Base-by-base conservation (phyloP, 441 rosid species). In the Lepidium campestre region DNA sequence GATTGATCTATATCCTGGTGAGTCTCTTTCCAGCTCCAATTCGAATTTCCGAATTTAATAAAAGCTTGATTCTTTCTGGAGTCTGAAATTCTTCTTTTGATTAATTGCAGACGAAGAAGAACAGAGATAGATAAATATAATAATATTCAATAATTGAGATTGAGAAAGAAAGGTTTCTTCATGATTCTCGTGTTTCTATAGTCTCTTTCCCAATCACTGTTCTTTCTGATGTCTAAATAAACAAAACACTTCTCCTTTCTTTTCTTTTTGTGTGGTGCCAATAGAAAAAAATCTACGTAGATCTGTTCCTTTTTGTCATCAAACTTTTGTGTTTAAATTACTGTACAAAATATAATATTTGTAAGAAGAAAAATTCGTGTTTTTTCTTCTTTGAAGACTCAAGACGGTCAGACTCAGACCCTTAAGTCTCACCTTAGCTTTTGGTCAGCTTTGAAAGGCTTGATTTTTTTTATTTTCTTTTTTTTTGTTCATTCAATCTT, bases 281-380 rank as follows among this genome's bases (percentile, higher is more conserved):
- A 35, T 40, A 57, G 40, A 62, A 67, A 75, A 75, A 55, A 65
- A 57, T 57, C 57, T 46, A 41, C 27, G 13, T 68, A 80, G 86
- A 82, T 87, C 85, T 85, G 80, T 37, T 71, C 44, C 78, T 62
- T 77, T 13, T 60, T 57, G 61, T 27, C 41, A 14, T 56, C 0
- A 32, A 50, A 40, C 79, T 41, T 73, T 76, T 77, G 58, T 57
- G 67, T 19, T 75, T 74, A 46, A 13, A 11, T 64, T 34, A 49
- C 65, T 76, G 3, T 63, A 46, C 54, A 10, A 56, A 56, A 50
- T 79, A 20, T 45, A 56, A 62, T 56, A 61, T 42, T 61, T 62
- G 67, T 59, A 49, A 40, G 19, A 62, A 63, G 42, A 25, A 59
- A 62, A 64, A 36, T 37, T 71, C 17, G 54, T 58, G 70, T 76